These are phyloP conservation scores for Rhodomyrtus psidioides DNA, from an alignment of 441 rosid genomes.

Conservation along the genomic window DNA sequence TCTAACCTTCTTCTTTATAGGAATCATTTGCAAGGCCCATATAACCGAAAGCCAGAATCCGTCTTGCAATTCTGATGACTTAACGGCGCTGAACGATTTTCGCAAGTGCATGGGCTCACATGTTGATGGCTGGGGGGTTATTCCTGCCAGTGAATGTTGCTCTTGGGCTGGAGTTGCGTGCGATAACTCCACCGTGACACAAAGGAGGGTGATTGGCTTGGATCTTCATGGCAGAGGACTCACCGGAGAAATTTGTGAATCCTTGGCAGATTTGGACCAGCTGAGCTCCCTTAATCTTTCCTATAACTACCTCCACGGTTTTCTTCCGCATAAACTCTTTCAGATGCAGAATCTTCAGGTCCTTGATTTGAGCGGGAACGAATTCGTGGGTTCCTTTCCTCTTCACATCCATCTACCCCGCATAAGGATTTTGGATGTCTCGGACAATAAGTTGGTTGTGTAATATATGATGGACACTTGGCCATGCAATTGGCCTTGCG, in stretches of 20 bases:
- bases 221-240: not conserved
- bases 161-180: slow-evolving; percentile 2
- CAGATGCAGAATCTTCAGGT: not conserved
- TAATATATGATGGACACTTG: no score
- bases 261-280: not conserved
- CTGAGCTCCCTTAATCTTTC: slow-evolving; percentile 3
- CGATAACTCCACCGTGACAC: not conserved
- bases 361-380: slow-evolving; percentile 1
- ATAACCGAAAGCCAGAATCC: not conserved
- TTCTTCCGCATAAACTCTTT: not conserved
- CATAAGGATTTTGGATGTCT: not conserved
- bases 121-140: not conserved
- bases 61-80: not conserved
- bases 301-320: not conserved
- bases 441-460: not conserved
- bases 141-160: not conserved
- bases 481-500: no score
- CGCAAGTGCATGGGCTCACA: not conserved
- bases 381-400: not conserved
- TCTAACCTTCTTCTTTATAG: not conserved
- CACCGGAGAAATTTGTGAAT: not conserved
- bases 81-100: not conserved
- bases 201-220: not conserved
- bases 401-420: not conserved
- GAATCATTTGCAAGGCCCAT: not conserved